These are phyloP conservation scores for Fragaria iinumae DNA, from an alignment of 306 rosid genomes.

Conservation along the genomic window DNA sequence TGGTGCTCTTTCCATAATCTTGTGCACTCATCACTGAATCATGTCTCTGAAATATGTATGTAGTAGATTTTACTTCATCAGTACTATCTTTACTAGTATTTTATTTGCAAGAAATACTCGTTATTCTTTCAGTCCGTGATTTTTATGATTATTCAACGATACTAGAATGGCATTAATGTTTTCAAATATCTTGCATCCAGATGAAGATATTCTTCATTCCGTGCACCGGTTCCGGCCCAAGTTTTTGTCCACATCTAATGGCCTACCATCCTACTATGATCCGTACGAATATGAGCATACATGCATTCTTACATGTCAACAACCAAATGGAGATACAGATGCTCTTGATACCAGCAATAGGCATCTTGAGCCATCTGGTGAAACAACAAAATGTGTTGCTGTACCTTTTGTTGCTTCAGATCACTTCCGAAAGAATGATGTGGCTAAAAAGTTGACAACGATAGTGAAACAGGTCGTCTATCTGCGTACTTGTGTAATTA, in stretches of 20 bases:
- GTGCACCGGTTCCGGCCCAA: conserved; percentile 75
- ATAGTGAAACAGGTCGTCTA: conserved; percentile 68
- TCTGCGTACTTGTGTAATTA: conserved; percentile 25
- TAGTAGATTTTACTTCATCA: conserved; percentile 21
- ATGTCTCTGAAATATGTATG: conserved; percentile 70
- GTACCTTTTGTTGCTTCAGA: conserved; percentile 62
- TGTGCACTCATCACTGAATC: conserved; percentile 64
- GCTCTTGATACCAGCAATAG: conserved; percentile 38
- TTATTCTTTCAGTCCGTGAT: not conserved
- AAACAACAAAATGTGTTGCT: conserved; percentile 50
- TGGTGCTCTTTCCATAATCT: conserved; percentile 79
- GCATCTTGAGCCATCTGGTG: conserved; percentile 39
- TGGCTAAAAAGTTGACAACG: conserved; percentile 51
- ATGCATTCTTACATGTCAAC: conserved; percentile 42
- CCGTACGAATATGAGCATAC: conserved; percentile 56
- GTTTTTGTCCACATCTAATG: conserved; percentile 51
- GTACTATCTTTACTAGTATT: not conserved
- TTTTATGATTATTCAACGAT: not conserved
- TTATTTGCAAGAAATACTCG: not conserved
- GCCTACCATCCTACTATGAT: conserved; percentile 45
- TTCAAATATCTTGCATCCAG: conserved; percentile 37
- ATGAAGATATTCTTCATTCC: conserved; percentile 61
- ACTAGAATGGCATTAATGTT: not conserved
- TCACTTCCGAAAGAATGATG: conserved; percentile 39
- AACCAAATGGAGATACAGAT: conserved; percentile 40